Percentiles rank a stretch among this genome's conserved stretches.
phyloP scores from a whole-genome alignment of 352 stramenopile genomes.

The Globisporangium solare region DNA sequence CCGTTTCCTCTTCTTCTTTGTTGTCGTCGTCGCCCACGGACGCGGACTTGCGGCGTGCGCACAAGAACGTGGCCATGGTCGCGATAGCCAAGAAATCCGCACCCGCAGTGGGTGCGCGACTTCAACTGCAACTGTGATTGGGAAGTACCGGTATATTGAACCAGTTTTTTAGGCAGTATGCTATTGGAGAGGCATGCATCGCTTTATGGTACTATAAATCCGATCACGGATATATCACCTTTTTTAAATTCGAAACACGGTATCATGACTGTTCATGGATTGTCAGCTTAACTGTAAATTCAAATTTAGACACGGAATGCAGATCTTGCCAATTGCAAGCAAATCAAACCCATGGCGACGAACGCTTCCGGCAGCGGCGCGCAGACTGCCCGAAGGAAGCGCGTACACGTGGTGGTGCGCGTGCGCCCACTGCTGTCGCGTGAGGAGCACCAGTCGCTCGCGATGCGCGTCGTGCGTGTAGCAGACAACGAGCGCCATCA shows the following conservation, averaged over 20 bases:
- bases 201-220: too few relatives aligned
- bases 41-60: slow-evolving; percentile 26
- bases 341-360: not conserved
- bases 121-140: slow-evolving; percentile 5
- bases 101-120: slow-evolving; percentile 11
- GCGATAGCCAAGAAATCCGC: slow-evolving; percentile 30
- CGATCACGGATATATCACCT: too few relatives aligned
- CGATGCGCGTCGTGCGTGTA: slow-evolving; percentile 14
- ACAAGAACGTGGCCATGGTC: slow-evolving; percentile 63
- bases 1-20: too few relatives aligned
- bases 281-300: too few relatives aligned
- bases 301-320: too few relatives aligned
- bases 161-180: too few relatives aligned
- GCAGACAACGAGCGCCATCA: slow-evolving; percentile 2
- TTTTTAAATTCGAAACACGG: too few relatives aligned
- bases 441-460: slow-evolving; percentile 21
- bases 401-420: slow-evolving; percentile 37
- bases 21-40: too few relatives aligned
- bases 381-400: slow-evolving; percentile 10
- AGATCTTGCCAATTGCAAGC: too few relatives aligned
- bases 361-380: not conserved
- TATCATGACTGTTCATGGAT: too few relatives aligned
- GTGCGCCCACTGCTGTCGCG: slow-evolving; percentile 28
- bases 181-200: too few relatives aligned
- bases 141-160: too few relatives aligned